Conservation (phyloP, 2,329 filamentous ascomycete genomes). For the Microcyclospora tardicrescens region DNA sequence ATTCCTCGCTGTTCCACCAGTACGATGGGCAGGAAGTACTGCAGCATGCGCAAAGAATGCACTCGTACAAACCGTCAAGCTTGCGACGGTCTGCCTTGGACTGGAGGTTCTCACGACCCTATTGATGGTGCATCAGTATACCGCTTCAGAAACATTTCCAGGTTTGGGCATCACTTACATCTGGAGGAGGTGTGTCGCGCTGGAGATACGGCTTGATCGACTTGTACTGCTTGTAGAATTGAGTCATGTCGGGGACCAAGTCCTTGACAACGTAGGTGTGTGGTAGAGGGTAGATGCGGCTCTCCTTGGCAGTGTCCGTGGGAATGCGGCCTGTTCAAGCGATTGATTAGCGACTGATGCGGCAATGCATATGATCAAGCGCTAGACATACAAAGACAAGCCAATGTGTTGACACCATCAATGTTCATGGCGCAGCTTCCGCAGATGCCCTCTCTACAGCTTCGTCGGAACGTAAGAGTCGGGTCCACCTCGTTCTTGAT, state of each 20-base stretch:
- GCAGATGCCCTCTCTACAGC: slow-evolving; percentile 96
- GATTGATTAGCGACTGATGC: slow-evolving; percentile 5
- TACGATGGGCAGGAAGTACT: slow-evolving; percentile 98
- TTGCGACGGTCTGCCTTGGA: slow-evolving; percentile 85
- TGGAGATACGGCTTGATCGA: slow-evolving; percentile 98
- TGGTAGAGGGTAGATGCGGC: slow-evolving; percentile 93
- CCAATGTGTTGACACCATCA: slow-evolving; percentile 93
- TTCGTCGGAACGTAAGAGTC: slow-evolving; percentile 87
- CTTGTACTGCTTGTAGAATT: slow-evolving; percentile 99
- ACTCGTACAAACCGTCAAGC: slow-evolving; percentile 97
- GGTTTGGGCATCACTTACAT: slow-evolving; percentile 47
- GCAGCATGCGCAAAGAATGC: slow-evolving; percentile 98
- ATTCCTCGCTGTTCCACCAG: slow-evolving; percentile 99
- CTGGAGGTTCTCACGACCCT: slow-evolving; percentile 90
- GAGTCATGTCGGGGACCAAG: slow-evolving; percentile 90
- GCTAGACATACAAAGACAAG: slow-evolving; percentile 73
- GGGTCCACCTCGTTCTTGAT: slow-evolving; percentile 99
- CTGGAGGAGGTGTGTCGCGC: slow-evolving; percentile 67
- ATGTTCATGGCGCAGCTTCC: slow-evolving; percentile 99
- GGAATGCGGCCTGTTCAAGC: slow-evolving; percentile 75
- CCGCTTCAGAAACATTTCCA: not conserved
- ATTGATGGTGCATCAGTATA: slow-evolving; percentile 11
- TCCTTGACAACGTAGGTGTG: slow-evolving; percentile 99
- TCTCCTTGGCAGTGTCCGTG: slow-evolving; percentile 62
- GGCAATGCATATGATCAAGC: not conserved